A percentile compares a stretch with the other conserved stretches of the same genome.
Evolutionary conservation across 176 grass and related monocot species (phyloP).

Genomic region (Hyparrhenia diplandra): DNA sequence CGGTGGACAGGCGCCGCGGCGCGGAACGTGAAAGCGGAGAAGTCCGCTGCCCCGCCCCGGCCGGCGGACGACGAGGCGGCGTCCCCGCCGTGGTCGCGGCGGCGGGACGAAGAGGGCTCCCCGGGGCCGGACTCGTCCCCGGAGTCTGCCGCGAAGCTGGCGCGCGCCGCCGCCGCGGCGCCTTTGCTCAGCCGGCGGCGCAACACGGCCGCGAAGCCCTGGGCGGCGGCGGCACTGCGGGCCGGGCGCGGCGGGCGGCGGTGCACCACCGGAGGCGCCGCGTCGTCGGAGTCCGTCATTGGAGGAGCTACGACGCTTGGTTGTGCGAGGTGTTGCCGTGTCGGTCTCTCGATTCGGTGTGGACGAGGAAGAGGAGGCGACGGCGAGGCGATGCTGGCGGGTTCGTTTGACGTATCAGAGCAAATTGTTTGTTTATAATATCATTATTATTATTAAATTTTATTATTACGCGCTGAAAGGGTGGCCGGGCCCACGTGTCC

Average conservation of each 20-base stretch:
- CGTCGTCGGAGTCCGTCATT: constrained; percentile 37
- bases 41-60: neutral
- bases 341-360: neutral
- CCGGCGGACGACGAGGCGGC: neutral
- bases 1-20: constrained; percentile 69
- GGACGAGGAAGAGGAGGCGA: neutral
- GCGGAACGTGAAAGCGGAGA: constrained; percentile 52
- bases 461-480: neutral
- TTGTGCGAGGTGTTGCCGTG: neutral
- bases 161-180: constrained; percentile 40
- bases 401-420: neutral
- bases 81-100: constrained; percentile 16
- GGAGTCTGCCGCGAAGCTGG: constrained; percentile 49
- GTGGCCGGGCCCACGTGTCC: neutral
- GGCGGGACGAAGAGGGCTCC: constrained; percentile 29
- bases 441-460: no score
- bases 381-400: neutral
- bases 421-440: neutral
- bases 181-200: constrained; percentile 38
- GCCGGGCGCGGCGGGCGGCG: constrained; percentile 35
- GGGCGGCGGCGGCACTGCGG: neutral
- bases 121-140: constrained; percentile 42
- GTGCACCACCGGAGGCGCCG: neutral
- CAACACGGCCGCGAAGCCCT: constrained; percentile 36
- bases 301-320: neutral